Evolutionary conservation across 1,284 basidiomycete genomes (phyloP).

Genomic region (Thelephora terrestris): DNA sequence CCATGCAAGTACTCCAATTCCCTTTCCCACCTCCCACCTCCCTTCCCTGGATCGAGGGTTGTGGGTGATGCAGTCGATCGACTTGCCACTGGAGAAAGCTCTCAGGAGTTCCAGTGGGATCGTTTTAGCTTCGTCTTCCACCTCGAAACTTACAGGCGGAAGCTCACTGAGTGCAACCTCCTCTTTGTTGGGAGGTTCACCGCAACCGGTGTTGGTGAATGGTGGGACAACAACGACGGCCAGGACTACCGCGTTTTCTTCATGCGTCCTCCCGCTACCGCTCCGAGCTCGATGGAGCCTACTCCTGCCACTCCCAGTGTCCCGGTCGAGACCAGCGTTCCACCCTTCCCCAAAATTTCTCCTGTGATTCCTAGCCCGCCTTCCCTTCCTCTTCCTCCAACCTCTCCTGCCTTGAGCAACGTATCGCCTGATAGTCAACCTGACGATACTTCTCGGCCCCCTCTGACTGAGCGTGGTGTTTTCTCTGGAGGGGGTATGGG

Average conservation of each 20-base stretch:
- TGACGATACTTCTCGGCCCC: no score
- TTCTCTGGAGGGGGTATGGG: no score
- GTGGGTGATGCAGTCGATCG: constrained; percentile 22
- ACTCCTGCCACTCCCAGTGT: constrained; percentile 22
- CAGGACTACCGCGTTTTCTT: constrained; percentile 72
- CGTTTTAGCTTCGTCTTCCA: constrained; percentile 48
- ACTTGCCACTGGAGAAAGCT: constrained; percentile 13
- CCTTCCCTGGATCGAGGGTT: constrained; percentile 21
- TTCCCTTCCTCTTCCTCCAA: neutral
- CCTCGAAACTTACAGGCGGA: constrained; percentile 64
- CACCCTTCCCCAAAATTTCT: constrained; percentile 9
- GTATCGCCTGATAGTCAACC: no score
- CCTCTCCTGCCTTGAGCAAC: neutral
- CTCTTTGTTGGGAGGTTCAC: constrained; percentile 58
- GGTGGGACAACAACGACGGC: constrained; percentile 88
- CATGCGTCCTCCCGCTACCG: constrained; percentile 22
- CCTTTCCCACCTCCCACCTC: constrained; percentile 34
- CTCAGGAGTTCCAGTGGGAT: constrained; percentile 19
- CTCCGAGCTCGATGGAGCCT: constrained; percentile 23
- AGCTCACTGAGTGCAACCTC: constrained; percentile 55
- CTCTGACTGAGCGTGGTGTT: no score
- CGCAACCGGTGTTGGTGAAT: constrained; percentile 39
- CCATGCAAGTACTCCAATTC: constrained; percentile 54
- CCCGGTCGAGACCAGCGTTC: constrained; percentile 4
- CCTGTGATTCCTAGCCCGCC: neutral